Conservation (phyloP, 805 yeast genomes). For the Pichia manshurica region DNA sequence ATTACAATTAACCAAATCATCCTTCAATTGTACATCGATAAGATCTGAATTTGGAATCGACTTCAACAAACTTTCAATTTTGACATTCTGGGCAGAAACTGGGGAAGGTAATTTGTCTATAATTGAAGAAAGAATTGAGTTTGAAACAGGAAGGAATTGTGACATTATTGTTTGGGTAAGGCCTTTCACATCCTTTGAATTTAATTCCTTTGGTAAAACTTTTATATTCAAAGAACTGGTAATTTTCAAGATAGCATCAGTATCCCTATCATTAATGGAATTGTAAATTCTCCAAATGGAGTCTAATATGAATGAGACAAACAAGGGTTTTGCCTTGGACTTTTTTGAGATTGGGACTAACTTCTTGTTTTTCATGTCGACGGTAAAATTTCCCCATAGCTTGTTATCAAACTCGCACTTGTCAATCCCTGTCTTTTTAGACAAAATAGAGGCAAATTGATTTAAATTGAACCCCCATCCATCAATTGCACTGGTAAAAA, state of each 20-base stretch:
- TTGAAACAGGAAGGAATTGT: conserved; percentile 93
- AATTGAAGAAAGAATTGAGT: conserved; percentile 77
- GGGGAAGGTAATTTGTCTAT: conserved; percentile 87
- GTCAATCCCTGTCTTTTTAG: conserved; percentile 77
- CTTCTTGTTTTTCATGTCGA: conserved; percentile 86
- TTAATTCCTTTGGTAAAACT: conserved; percentile 66
- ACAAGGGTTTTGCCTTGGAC: conserved; percentile 63
- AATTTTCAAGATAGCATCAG: conserved; percentile 69
- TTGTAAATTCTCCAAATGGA: conserved; percentile 90
- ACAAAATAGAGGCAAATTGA: conserved; percentile 83
- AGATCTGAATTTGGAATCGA: conserved; percentile 46
- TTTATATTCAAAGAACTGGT: conserved; percentile 63
- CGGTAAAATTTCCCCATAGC: conserved; percentile 92
- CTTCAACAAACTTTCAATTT: conserved; percentile 63
- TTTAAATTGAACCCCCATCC: conserved; percentile 97
- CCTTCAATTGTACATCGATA: conserved; percentile 43
- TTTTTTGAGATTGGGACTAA: conserved; percentile 64
- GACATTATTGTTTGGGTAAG: conserved; percentile 65
- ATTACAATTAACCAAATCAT: conserved; percentile 64
- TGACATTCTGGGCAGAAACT: conserved; percentile 58
- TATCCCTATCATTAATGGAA: conserved; percentile 58
- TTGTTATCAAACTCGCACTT: conserved; percentile 73
- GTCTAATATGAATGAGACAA: conserved; percentile 81
- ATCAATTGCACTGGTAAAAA: conserved; percentile 86
- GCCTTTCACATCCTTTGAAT: conserved; percentile 68